These are phyloP conservation scores for Aspergillus avenaceus DNA, from an alignment of 495 filamentous ascomycete species.

Conservation along the genomic window DNA sequence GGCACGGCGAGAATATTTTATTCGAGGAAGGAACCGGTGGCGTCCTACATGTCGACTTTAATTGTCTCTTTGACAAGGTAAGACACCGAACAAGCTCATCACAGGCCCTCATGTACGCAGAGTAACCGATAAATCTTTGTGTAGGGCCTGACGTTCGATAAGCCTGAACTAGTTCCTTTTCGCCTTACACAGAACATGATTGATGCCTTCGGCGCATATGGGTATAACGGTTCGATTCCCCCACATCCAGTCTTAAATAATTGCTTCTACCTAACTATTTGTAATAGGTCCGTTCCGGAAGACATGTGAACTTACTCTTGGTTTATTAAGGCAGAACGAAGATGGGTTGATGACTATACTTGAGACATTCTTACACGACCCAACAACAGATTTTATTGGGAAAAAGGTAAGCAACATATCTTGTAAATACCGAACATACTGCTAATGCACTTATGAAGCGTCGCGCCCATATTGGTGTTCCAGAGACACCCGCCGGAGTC, in stretches of 20 bases:
- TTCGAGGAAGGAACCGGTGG: conserved; percentile 94
- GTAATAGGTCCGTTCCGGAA: conserved; percentile 74
- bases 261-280: conserved; percentile 1
- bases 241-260: not conserved
- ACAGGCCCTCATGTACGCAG: too few relatives aligned
- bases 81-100: not conserved
- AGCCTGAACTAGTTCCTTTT: conserved; percentile 95
- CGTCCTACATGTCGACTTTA: conserved; percentile 97
- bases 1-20: conserved; percentile 97
- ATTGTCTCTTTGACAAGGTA: conserved; percentile 96
- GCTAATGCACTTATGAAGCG: conserved; percentile 40
- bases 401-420: conserved; percentile 50
- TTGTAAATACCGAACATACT: conserved; percentile 2
- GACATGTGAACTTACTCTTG: conserved; percentile 82
- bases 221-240: conserved; percentile 61
- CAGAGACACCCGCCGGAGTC: conserved; percentile 83
- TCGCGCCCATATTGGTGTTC: conserved; percentile 56
- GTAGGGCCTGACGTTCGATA: conserved; percentile 82
- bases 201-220: conserved; percentile 89
- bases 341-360: conserved; percentile 95
- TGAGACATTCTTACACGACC: conserved; percentile 95
- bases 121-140: conserved; percentile 4
- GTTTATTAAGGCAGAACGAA: conserved; percentile 81
- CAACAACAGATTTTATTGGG: conserved; percentile 86
- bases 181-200: conserved; percentile 98